Base-by-base conservation (phyloP, 164 flowering plant species). In the Buxus sempervirens region DNA sequence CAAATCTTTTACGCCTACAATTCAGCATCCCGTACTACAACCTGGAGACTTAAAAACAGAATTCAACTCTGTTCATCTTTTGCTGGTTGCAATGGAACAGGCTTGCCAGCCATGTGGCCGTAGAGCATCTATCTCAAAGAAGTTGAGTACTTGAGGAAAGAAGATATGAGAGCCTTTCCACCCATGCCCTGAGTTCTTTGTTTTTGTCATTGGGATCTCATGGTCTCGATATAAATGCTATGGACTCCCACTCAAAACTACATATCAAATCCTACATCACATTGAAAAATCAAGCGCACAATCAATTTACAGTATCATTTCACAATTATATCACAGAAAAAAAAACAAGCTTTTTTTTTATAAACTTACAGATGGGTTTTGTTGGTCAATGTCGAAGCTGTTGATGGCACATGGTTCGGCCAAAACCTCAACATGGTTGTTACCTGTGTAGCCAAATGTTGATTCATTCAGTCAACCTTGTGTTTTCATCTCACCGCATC, bases 91-190 rank as follows among this genome's bases (percentile, higher is more conserved):
- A 85, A 90, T 75, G 97, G 98, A 70, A 90, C 98, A 4, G 98
- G 98, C 9, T 89, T 81, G 66, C 96, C 96, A 15, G 97, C 98
- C 49, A 90, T 90, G 81, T 94, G 97, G 97, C 72, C 91, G 96
- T 77, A 53, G 79, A 85, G 38, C 93, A 67, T 86, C 88, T 7
- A 68, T 74, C 51, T 70, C 79, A 59, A 81, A 83, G 71, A 76
- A 82, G 76, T 32, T 41, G 27, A 5, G 1, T 12, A 41, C 45
- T 41, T 41, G 45, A 41, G 12, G 5, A 5, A 41, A 15, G 12
- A 48, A n/a, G 20, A 32, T 16, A 12, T 21, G n/a, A 42, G 45
- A 13, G 19, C 23, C 20, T 45, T 27, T 21, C 21, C n/a, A 58
- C 20, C 8, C 21, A 18, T 28, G 22, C 45, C 25, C 19, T 18